Evolutionary conservation across 495 filamentous ascomycete species (phyloP), one percentile per base, ranked within the genome.

Genomic region (Lasiosphaeriaceae sp.): DNA sequence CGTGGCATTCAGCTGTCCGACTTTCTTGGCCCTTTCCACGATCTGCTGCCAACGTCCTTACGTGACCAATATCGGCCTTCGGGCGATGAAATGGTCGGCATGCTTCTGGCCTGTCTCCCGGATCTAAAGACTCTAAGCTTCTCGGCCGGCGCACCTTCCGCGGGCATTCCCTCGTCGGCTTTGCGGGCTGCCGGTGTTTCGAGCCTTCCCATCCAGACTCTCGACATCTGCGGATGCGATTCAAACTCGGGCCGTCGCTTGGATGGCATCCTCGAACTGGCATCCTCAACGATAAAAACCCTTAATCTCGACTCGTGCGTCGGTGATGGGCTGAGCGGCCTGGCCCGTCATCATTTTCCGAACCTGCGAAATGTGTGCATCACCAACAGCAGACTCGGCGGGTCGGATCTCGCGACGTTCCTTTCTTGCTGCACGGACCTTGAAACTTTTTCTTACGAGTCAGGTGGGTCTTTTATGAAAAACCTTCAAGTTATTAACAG

Each of bases 91-190:
- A 23, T 62, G 39, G 56, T 34, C 11, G 46, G 26, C 37, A 58
- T 62, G 55, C 55, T 62, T 24, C 51, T 62, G n/a, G 35, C 43
- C 37, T 55, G 47, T 50, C 52, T 62, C 19, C 55, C 60, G 26
- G 56, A 62, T 46, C 31, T 62, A 1, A 35, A 50, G 46, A 22
- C 16, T 16, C 47, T 62, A 23, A 49, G 14, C 48, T 39, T 58
- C 49, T 29, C 34, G 34, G 34, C 34, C 34, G 45, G 26, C 26
- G 9, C 19, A n/a, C 11, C 5, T 21, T 14, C 17, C 3, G 24
- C 37, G 35, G 35, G 22, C 57, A 37, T 62, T 44, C 56, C 51
- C 34, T 34, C 50, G 17, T 55, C 60, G 17, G 45, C 56, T 47
- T 37, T 62, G 23, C 54, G 52, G 12, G 60, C 60, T 62, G 55